Conservation (phyloP, 306 rosid species). For the Cucurbita pepo region DNA sequence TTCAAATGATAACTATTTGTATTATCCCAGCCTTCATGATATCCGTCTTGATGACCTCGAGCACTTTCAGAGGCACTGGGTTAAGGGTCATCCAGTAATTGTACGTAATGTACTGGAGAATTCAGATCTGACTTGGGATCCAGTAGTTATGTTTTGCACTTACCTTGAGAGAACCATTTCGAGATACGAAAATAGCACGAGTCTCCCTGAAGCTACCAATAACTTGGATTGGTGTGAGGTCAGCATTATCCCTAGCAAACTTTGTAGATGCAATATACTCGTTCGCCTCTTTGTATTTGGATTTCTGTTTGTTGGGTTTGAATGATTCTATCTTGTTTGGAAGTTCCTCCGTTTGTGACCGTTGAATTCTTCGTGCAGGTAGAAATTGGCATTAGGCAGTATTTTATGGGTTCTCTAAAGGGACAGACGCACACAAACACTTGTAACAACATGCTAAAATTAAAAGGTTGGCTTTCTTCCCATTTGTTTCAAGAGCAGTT, state of each 20-base stretch:
- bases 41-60: constrained; percentile 48
- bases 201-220: constrained; percentile 35
- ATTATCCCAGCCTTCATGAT: constrained; percentile 44
- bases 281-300: neutral
- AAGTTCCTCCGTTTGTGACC: neutral
- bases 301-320: neutral
- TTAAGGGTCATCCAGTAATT: constrained; percentile 81
- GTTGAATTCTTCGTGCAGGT: constrained; percentile 37
- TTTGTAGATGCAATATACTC: neutral
- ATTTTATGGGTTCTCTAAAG: constrained; percentile 63
- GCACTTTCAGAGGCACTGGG: constrained; percentile 97
- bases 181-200: constrained; percentile 47
- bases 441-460: constrained; percentile 61
- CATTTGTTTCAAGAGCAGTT: constrained; percentile 77
- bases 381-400: constrained; percentile 71
- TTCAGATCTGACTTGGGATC: constrained; percentile 75
- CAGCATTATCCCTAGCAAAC: constrained; percentile 14
- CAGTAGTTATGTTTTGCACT: constrained; percentile 56
- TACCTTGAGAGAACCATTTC: constrained; percentile 73
- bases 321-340: neutral
- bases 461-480: constrained; percentile 84
- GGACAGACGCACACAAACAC: constrained; percentile 35
- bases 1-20: constrained; percentile 61
- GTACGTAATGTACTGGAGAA: constrained; percentile 50
- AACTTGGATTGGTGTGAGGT: constrained; percentile 99